Evolutionary conservation across 2,329 filamentous ascomycete species (phyloP), one percentile per base, ranked within the genome.

Genomic region (Sordariomycetes sp.): DNA sequence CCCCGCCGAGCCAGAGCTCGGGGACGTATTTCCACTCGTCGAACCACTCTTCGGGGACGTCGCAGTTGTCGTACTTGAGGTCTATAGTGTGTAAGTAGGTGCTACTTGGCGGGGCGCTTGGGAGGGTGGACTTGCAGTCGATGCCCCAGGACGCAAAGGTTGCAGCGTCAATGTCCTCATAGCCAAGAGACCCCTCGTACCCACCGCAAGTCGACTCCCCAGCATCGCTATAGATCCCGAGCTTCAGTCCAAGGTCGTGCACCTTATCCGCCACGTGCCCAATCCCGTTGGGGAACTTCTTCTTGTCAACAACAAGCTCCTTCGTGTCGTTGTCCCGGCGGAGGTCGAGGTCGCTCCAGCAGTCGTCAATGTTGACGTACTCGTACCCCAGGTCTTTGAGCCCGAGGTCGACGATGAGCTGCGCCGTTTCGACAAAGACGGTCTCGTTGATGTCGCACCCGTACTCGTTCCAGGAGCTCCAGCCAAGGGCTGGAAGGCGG

Each of bases 341-440:
- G 10, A 62, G 64, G 22, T 63, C 61, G 61, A 77, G 73, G 57
- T 74, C 61, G 8, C 73, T 73, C 78, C 77, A 87, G 68, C 82
- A 85, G 64, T 86, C 83, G 65, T 86, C 81, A 59, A 81, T 76
- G 59, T 81, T 80, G 58, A 84, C 74, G 57, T 84, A 82, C 22
- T 75, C 66, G 63, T 83, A 83, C 1, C 80, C 80, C 3, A 74
- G 69, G 48, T 78, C 76, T 64, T 74, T 73, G 13, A 80, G 70
- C 2, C 76, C 79, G 2, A 76, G 69, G 10, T 73, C 68, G 22
- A 80, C 69, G 42, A 81, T 69, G 36, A 73, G 66, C 48, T 76
- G 62, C 1, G 75, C 77, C 0, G 75, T 72, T 28, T 69, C 67
- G 8, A 78, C 60, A 60, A 82, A 74, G n/a, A 75, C 69, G 2